Base-by-base conservation (phyloP, 441 rosid species). In the Biscutella laevigata region DNA sequence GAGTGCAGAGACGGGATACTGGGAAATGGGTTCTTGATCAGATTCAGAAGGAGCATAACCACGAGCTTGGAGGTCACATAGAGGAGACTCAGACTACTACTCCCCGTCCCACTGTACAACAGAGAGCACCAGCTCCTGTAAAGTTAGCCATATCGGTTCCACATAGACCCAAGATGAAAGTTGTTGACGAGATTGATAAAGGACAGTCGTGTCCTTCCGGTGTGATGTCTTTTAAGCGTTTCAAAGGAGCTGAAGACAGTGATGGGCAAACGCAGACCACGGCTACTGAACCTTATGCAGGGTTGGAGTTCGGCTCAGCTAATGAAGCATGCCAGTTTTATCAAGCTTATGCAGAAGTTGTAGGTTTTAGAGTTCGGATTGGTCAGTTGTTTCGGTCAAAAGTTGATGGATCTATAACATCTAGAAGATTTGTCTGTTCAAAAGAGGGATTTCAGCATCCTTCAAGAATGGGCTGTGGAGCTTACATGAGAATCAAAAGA, bases 361-460 rank as follows among this genome's bases (percentile, higher is more conserved):
- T 63, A 7, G 95, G 97, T 37, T 86, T 86, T 66, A 74, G 79
- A 68, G 75, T 84, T 60, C 83, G 86, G 43, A 86, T 84, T 3
- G 89, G 95, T 44, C 95, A 89, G 71, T 56, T 86, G 76, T 89
- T 89, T 60, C 89, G 89, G 25, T 84, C 94, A 0, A 90, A 84
- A 70, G 75, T 71, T 20, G 92, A 84, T 48, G 95, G 94, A 2
- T 84, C 87, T 2, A 74, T 90, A 53, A 90, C 97, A 21, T 84
- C 89, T 7, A 53, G 94, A 57, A 76, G 86, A 64, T 90, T 90
- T 68, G 97, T 90, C 14, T 90, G 95, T 73, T 90, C 92, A 0
- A 90, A 81, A 74, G 97, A 90, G 72, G 95, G 97, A 34, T 84
- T 84, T 70, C 88, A 86, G 66, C 97, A 86, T 64, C 97, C 97